phyloP scores from a whole-genome alignment of 352 stramenopile species.

The Aphanomyces stellatus region DNA sequence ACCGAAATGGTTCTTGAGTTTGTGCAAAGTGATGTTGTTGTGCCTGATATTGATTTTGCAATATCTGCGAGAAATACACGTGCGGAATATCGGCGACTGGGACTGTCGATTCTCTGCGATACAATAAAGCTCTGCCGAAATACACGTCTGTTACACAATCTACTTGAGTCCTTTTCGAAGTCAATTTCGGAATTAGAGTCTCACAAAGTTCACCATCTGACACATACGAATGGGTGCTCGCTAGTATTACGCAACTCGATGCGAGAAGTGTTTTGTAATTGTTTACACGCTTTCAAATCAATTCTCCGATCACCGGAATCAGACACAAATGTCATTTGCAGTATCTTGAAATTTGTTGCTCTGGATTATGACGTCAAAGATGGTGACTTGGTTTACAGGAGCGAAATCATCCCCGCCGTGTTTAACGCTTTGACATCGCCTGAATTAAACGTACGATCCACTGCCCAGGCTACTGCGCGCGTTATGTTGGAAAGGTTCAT shows the following conservation, averaged over 20 bases:
- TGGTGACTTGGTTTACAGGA: constrained; percentile 58
- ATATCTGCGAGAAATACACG: constrained; percentile 41
- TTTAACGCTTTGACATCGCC: constrained; percentile 43
- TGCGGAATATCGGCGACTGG: constrained; percentile 33
- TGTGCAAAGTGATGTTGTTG: constrained; percentile 71
- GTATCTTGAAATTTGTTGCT: constrained; percentile 21
- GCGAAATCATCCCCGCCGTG: constrained; percentile 42
- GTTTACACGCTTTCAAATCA: constrained; percentile 30
- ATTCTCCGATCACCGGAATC: neutral
- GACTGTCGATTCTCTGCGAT: constrained; percentile 38
- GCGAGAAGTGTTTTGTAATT: constrained; percentile 39
- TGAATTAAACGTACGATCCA: constrained; percentile 31
- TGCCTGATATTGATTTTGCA: constrained; percentile 38
- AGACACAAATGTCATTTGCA: neutral
- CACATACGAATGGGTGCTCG: constrained; percentile 44
- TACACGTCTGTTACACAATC: constrained; percentile 25
- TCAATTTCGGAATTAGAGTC: constrained; percentile 35
- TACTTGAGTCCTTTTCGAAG: constrained; percentile 40
- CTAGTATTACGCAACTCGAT: constrained; percentile 35
- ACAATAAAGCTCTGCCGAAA: constrained; percentile 27
- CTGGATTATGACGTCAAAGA: constrained; percentile 76
- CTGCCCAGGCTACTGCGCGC: constrained; percentile 46
- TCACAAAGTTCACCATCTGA: constrained; percentile 45
- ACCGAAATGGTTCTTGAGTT: constrained; percentile 80
- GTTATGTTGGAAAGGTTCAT: constrained; percentile 60